Base-by-base conservation (phyloP, 2,329 filamentous ascomycete genomes). In the Aspergillus novoparasiticus region DNA sequence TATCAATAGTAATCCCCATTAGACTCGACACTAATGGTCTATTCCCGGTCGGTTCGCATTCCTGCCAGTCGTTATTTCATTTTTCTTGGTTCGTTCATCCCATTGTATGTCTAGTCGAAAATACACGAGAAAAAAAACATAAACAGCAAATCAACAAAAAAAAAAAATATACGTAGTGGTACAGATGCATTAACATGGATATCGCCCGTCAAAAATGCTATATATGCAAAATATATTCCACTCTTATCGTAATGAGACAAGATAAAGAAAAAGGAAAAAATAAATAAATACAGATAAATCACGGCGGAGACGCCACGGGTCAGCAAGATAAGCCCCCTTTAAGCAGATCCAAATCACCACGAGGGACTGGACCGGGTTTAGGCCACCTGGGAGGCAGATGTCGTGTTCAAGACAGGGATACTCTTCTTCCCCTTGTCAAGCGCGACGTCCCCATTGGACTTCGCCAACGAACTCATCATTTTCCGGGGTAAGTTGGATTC, bases 401-500 rank as follows among this genome's bases (percentile, higher is more conserved):
- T 61, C 21, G 62, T 57, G 26, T 61, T 64, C 6, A 66, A 59
- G 23, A 60, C 39, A 50, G 62, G 34, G 23, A 59, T 34, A 4
- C 66, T 30, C n/a, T 60, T 60, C 48, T 71, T 71, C 34, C 56
- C 69, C 64, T 68, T 71, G 59, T 69, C 68, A n/a, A 66, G 32
- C 36, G 64, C 48, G 19, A 59, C 59, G 9, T 66, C 69, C 34
- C 72, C 70, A 32, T 76, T 78, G 63, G 71, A 66, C 59, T 71
- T 73, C 45, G 68, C 64, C 23, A 69, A 62, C 21, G 69, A 46
- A 39, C 72, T 71, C 65, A 67, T 60, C 43, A 68, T 65, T 58
- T 69, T 75, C 56, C 72, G 72, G 4, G 75, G 65, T 48, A 73
- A 66, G 10, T 72, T 64, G 14, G 68, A 60, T 58, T 78, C 73